Conservation (phyloP, 768 basidiomycete genomes). For the Grammothele lineata region DNA sequence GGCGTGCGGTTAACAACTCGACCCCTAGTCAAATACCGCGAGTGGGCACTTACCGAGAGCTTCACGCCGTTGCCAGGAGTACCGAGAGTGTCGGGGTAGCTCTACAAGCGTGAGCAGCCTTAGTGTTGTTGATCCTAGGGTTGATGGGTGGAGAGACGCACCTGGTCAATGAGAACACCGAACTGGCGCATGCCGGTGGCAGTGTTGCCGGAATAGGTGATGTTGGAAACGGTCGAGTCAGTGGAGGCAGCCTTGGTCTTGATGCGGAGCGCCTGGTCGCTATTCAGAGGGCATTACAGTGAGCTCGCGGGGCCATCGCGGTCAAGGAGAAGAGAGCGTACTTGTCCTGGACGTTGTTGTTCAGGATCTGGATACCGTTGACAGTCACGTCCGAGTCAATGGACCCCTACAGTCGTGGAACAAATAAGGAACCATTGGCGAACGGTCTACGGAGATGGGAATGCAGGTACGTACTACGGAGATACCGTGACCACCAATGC, state of each 20-base stretch:
- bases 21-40: not conserved
- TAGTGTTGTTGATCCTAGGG: not conserved
- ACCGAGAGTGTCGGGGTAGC: conserved; percentile 50
- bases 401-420: conserved; percentile 43
- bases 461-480: conserved; percentile 38
- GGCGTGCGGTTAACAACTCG: not conserved
- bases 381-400: conserved; percentile 44
- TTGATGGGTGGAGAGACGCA: conserved; percentile 12
- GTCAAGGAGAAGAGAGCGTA: conserved; percentile 17
- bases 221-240: conserved; percentile 42
- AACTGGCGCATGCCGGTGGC: conserved; percentile 44
- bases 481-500: conserved; percentile 60
- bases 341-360: conserved; percentile 57
- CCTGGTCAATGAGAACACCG: conserved; percentile 61
- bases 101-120: conserved; percentile 29
- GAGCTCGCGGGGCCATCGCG: not conserved
- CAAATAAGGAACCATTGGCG: not conserved
- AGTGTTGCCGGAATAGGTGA: conserved; percentile 52
- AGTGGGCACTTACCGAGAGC: conserved; percentile 44
- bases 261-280: conserved; percentile 56
- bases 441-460: not conserved
- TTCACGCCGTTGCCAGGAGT: conserved; percentile 52
- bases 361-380: conserved; percentile 41
- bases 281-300: conserved; percentile 14
- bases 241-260: conserved; percentile 48